A percentile compares a stretch with the other conserved stretches of the same genome.
These are phyloP conservation scores for Kodamaea sagamina DNA, from an alignment of 805 yeast species.

Conservation along the genomic window DNA sequence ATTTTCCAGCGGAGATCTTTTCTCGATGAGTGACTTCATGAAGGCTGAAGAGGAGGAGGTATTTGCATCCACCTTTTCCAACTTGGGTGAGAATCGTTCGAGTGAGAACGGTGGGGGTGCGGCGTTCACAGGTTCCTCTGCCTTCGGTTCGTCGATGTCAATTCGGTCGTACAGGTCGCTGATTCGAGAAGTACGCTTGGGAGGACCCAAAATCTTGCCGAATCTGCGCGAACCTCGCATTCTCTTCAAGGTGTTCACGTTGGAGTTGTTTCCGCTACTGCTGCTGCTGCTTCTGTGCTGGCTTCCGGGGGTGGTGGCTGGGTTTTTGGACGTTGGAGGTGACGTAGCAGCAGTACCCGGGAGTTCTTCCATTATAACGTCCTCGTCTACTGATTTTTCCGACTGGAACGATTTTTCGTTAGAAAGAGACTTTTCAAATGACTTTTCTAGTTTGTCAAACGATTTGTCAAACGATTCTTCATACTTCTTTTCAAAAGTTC, in stretches of 20 bases:
- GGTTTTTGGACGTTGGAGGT: conserved; percentile 9
- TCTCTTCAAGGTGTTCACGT: conserved; percentile 24
- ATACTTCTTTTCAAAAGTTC: background rate
- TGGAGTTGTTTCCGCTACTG: conserved; percentile 12
- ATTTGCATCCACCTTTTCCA: conserved; percentile 1
- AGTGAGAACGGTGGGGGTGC: conserved; percentile 12
- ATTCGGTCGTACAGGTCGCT: conserved; percentile 15
- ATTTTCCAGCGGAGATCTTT: conserved; percentile 3
- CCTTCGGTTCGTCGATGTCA: conserved; percentile 5
- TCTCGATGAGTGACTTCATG: conserved; percentile 12
- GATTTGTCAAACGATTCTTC: conserved; percentile 1
- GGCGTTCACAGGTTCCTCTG: background rate
- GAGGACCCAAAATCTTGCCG: conserved; percentile 49
- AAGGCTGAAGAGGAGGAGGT: conserved; percentile 9
- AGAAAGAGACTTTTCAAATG: background rate
- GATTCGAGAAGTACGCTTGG: conserved; percentile 44
- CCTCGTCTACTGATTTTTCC: conserved; percentile 3
- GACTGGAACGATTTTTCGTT: too few relatives aligned
- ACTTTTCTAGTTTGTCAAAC: background rate
- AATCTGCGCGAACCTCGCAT: conserved; percentile 40
- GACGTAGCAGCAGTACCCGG: conserved; percentile 8
- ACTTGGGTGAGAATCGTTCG: conserved; percentile 10
- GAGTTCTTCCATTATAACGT: conserved; percentile 9
- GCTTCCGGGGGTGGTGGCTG: conserved; percentile 12
- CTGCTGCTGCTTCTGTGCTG: conserved; percentile 5